Evolutionary conservation across 2,329 filamentous ascomycete species (phyloP).

Genomic region (Capronia coronata): DNA sequence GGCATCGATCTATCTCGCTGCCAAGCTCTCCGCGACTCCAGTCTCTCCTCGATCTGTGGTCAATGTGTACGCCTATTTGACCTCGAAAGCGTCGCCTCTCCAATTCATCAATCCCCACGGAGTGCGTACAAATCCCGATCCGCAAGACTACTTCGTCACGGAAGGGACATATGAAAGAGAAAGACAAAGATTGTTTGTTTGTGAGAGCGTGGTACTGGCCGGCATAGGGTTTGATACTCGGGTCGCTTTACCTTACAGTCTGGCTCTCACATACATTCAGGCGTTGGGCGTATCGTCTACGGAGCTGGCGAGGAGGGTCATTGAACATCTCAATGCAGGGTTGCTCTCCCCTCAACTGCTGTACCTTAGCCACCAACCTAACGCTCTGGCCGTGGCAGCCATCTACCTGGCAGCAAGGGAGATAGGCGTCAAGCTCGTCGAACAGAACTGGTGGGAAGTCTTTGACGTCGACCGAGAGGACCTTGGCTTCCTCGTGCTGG

Average conservation of each 20-base stretch:
- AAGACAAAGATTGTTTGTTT: constrained; percentile 59
- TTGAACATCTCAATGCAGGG: constrained; percentile 78
- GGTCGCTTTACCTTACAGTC: constrained; percentile 74
- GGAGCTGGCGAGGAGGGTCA: constrained; percentile 56
- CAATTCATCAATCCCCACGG: constrained; percentile 36
- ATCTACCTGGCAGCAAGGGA: constrained; percentile 86
- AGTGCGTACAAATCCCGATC: constrained; percentile 32
- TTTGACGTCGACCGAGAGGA: constrained; percentile 95
- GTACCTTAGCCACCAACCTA: constrained; percentile 87
- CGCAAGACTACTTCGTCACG: constrained; percentile 60
- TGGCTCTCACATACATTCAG: constrained; percentile 89
- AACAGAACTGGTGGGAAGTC: constrained; percentile 88
- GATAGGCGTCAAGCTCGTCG: constrained; percentile 67
- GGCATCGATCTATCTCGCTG: constrained; percentile 69
- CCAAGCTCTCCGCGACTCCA: constrained; percentile 74
- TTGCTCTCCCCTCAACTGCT: constrained; percentile 81
- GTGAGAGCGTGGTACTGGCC: constrained; percentile 70
- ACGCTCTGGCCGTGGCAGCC: constrained; percentile 74
- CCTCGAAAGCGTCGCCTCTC: constrained; percentile 51
- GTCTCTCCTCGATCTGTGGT: constrained; percentile 72
- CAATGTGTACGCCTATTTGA: constrained; percentile 77
- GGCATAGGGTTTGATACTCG: constrained; percentile 75
- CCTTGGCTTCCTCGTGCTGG: constrained; percentile 85
- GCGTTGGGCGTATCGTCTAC: constrained; percentile 62
- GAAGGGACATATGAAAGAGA: constrained; percentile 65